Evolutionary conservation across 306 rosid genomes (phyloP).

Genomic region (Trifolium subterraneum): DNA sequence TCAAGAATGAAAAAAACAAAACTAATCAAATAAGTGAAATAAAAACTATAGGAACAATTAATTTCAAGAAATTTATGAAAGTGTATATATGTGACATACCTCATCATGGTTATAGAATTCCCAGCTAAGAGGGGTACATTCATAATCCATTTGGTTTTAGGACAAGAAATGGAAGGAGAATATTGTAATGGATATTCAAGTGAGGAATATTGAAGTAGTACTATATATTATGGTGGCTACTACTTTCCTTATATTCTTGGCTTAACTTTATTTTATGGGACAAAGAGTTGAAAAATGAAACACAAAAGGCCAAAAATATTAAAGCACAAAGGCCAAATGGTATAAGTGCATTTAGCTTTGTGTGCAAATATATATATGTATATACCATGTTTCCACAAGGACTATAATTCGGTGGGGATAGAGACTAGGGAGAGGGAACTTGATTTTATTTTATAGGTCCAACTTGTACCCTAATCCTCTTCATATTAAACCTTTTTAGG

Average conservation of each 20-base stretch:
- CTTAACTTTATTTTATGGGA: constrained; percentile 41
- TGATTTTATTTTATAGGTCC: constrained; percentile 52
- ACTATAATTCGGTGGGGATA: constrained; percentile 40
- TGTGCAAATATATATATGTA: not conserved
- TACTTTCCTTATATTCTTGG: constrained; percentile 41
- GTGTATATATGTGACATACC: not conserved
- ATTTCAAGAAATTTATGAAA: not conserved
- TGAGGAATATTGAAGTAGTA: constrained; percentile 41
- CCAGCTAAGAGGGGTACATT: constrained; percentile 68
- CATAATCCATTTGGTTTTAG: constrained; percentile 64
- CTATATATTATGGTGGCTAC: constrained; percentile 29
- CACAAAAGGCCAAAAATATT: constrained; percentile 53
- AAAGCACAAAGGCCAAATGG: constrained; percentile 53
- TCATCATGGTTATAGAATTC: constrained; percentile 57
- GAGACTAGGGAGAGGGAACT: constrained; percentile 44
- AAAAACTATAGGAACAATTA: not conserved
- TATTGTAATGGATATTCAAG: constrained; percentile 43
- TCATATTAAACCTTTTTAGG: constrained; percentile 47
- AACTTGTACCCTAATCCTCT: constrained; percentile 50
- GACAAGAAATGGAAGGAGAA: constrained; percentile 25
- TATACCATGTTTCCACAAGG: constrained; percentile 10
- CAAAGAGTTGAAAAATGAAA: constrained; percentile 51
- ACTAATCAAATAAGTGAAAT: not conserved
- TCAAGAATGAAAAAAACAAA: constrained; percentile 24
- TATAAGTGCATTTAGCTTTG: constrained; percentile 48